Percentiles rank a stretch among this genome's conserved stretches.
Evolutionary conservation across 192 early-diverging fungal genomes (phyloP).

Genomic region (Thoreauomyces humboldtii): DNA sequence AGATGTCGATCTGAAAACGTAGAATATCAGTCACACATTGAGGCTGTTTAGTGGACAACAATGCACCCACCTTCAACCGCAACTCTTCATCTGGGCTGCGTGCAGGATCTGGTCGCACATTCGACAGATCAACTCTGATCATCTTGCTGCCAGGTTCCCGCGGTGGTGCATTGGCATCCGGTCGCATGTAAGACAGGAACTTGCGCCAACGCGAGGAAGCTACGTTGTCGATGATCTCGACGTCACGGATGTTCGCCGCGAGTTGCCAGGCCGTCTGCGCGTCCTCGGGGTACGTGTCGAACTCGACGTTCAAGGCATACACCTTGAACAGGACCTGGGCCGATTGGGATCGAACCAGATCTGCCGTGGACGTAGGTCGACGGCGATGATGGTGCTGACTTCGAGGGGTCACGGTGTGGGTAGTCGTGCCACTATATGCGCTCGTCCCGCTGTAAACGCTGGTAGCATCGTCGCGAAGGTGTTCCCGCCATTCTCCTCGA

Average conservation of each 20-base stretch:
- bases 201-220: constrained; percentile 73
- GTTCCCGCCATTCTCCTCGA: not conserved
- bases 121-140: constrained; percentile 56
- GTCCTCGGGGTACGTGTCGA: constrained; percentile 49
- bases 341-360: constrained; percentile 42
- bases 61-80: constrained; percentile 48
- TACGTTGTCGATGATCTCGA: constrained; percentile 79
- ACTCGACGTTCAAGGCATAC: constrained; percentile 50
- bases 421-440: no score
- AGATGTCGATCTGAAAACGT: constrained; percentile 50
- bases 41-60: not conserved
- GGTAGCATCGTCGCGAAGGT: constrained; percentile 11
- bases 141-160: constrained; percentile 64
- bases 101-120: constrained; percentile 57
- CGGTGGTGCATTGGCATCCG: constrained; percentile 52
- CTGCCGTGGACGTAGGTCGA: constrained; percentile 34
- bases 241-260: constrained; percentile 49
- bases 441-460: constrained; percentile 14
- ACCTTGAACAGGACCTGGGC: constrained; percentile 52
- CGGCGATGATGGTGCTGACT: not conserved
- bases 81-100: constrained; percentile 54
- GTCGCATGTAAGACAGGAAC: constrained; percentile 67
- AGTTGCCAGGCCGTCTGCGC: constrained; percentile 50
- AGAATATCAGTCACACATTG: not conserved
- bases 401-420: not conserved